A percentile compares a stretch with the other conserved stretches of the same genome.
phyloP scores from a whole-genome alignment of 768 basidiomycete species.

The Tephrocybe sp. region DNA sequence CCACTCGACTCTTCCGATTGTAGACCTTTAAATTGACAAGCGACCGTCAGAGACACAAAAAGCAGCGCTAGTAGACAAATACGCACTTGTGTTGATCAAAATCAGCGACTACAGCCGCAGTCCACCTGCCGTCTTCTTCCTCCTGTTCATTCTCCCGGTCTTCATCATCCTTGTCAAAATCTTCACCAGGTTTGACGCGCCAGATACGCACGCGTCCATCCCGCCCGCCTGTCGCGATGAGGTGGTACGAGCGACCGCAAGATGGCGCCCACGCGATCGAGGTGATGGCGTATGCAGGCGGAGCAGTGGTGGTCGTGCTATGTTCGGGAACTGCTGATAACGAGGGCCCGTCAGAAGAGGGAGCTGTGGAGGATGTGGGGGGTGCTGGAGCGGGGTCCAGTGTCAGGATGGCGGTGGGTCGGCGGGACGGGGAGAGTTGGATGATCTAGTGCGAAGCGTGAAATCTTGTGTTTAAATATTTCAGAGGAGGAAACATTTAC shows the following conservation, averaged over 20 bases:
- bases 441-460: constrained; percentile 50
- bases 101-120: constrained; percentile 73
- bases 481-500: constrained; percentile 33
- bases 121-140: constrained; percentile 64
- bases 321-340: too few species aligned
- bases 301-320: constrained; percentile 21
- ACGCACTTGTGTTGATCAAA: constrained; percentile 81
- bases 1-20: constrained; percentile 89
- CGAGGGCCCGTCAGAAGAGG: constrained; percentile 15
- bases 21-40: constrained; percentile 41
- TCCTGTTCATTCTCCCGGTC: too few species aligned
- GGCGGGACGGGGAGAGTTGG: constrained; percentile 65
- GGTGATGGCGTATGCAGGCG: constrained; percentile 63
- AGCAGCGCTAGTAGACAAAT: neutral
- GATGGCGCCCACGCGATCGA: constrained; percentile 92
- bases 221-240: constrained; percentile 85
- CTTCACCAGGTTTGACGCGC: constrained; percentile 67
- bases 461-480: neutral
- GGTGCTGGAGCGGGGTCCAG: constrained; percentile 49
- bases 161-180: constrained; percentile 34
- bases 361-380: constrained; percentile 20
- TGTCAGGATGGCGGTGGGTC: constrained; percentile 61
- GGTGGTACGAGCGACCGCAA: constrained; percentile 91
- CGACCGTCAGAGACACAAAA: too few species aligned
- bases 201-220: constrained; percentile 91